phyloP scores from a whole-genome alignment of 2,329 filamentous ascomycete species.

The Rosellinia necatrix region DNA sequence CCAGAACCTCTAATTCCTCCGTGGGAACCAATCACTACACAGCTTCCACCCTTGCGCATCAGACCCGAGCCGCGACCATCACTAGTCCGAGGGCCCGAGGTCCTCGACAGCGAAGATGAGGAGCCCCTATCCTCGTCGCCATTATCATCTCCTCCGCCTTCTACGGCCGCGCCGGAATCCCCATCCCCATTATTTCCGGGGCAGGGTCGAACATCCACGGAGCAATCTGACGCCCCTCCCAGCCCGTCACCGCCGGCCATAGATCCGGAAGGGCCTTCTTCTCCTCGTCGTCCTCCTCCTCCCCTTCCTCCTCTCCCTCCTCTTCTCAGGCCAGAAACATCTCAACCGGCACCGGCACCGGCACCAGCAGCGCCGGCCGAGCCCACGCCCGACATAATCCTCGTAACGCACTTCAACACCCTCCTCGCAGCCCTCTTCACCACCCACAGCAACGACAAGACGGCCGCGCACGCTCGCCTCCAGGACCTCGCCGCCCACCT shows the following conservation, averaged over 20 bases:
- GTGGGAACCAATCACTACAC: constrained; percentile 5
- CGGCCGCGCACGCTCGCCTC: constrained; percentile 54
- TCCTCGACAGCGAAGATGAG: constrained; percentile 49
- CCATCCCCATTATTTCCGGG: too few relatives aligned
- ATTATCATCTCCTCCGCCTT: constrained; percentile 11
- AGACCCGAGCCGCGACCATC: constrained; percentile 1
- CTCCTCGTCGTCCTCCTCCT: not conserved
- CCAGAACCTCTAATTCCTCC: constrained; percentile 23
- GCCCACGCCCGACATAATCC: constrained; percentile 48
- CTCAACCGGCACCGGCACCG: not conserved
- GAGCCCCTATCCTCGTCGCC: constrained; percentile 37
- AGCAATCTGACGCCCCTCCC: not conserved
- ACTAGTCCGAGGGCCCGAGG: constrained; percentile 13
- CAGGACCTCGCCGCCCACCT: constrained; percentile 53
- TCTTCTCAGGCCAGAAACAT: not conserved
- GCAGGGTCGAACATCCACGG: too few relatives aligned
- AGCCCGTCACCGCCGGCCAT: not conserved
- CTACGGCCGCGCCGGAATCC: constrained; percentile 1
- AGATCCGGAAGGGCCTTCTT: too few relatives aligned
- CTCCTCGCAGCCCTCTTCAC: constrained; percentile 60
- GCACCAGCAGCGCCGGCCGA: too few relatives aligned
- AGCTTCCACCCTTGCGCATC: constrained; percentile 25
- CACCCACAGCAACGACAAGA: constrained; percentile 51
- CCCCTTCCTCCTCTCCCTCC: constrained; percentile 6
- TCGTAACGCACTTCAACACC: constrained; percentile 59